These are phyloP conservation scores for Medakamo hakoo DNA, from an alignment of 139 green algal genomes.

Conservation along the genomic window DNA sequence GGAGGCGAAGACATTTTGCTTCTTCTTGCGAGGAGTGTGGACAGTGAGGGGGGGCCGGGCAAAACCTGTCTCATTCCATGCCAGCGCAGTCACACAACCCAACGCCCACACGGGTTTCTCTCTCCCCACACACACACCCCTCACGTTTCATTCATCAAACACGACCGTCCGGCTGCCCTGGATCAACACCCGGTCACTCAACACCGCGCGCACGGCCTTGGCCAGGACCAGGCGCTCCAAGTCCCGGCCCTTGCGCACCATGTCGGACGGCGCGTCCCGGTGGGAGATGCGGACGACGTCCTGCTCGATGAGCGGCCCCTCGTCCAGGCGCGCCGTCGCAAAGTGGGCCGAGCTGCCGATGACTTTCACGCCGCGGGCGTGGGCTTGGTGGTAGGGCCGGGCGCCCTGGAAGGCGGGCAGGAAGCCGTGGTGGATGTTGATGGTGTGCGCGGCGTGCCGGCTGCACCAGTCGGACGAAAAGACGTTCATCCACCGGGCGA, in stretches of 20 bases:
- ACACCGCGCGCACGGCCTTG: slow-evolving; percentile 44
- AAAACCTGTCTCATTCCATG: too few relatives aligned
- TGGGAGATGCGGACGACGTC: slow-evolving; percentile 53
- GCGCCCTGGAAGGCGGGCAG: slow-evolving; percentile 63
- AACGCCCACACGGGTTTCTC: too few relatives aligned
- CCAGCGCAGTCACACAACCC: too few relatives aligned
- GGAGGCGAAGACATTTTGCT: too few relatives aligned
- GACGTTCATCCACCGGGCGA: slow-evolving; percentile 52
- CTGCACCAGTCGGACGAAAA: slow-evolving; percentile 44
- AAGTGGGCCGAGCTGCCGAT: slow-evolving; percentile 73
- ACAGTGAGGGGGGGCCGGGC: too few relatives aligned
- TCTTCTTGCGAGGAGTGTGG: too few relatives aligned
- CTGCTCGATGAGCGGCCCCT: slow-evolving; percentile 51
- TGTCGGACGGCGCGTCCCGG: slow-evolving; percentile 37
- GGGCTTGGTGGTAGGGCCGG: slow-evolving; percentile 26
- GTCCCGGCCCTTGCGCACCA: slow-evolving; percentile 38
- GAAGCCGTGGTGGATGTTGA: slow-evolving; percentile 82
- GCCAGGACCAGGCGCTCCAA: slow-evolving; percentile 61
- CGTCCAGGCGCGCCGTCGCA: slow-evolving; percentile 43
- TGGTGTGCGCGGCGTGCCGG: slow-evolving; percentile 40
- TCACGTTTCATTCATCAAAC: slow-evolving; percentile 62
- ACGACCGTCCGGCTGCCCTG: slow-evolving; percentile 55
- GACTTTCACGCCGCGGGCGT: slow-evolving; percentile 57
- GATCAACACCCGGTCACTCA: slow-evolving; percentile 55
- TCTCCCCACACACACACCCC: too few relatives aligned